Evolutionary conservation across 495 filamentous ascomycete genomes (phyloP).

Genomic region (Mycothermus thermophilus): DNA sequence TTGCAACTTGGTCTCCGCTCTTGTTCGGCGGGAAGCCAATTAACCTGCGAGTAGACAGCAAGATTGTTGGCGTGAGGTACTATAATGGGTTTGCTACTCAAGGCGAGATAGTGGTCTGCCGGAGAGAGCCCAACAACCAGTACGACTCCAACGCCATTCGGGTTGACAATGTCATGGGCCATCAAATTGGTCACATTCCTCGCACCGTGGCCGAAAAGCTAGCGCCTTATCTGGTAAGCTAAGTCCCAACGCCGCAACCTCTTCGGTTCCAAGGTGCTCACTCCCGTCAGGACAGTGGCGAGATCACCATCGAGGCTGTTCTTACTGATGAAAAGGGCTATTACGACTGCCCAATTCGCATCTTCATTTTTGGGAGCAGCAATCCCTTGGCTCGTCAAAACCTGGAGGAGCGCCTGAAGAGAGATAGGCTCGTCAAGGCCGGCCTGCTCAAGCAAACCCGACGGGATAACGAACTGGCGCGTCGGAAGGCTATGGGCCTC

Average conservation of each 20-base stretch:
- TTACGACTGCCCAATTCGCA: slow-evolving; percentile 57
- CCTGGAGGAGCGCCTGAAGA: slow-evolving; percentile 47
- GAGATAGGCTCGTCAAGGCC: slow-evolving; percentile 40
- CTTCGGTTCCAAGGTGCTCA: not conserved
- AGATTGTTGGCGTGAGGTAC: slow-evolving; percentile 71
- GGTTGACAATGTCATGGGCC: slow-evolving; percentile 62
- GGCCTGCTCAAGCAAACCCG: slow-evolving; percentile 34
- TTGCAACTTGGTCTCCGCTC: not conserved
- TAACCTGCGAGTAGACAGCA: slow-evolving; percentile 35
- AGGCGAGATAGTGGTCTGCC: slow-evolving; percentile 57
- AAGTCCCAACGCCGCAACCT: not conserved
- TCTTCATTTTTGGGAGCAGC: slow-evolving; percentile 54
- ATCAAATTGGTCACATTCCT: slow-evolving; percentile 73
- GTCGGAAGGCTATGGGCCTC: slow-evolving; percentile 22
- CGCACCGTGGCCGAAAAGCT: slow-evolving; percentile 50
- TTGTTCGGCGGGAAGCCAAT: too few relatives aligned
- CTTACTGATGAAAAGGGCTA: slow-evolving; percentile 40
- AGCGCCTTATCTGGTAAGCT: slow-evolving; percentile 48
- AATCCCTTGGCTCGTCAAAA: slow-evolving; percentile 34
- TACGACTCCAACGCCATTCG: slow-evolving; percentile 72
- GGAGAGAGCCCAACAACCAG: slow-evolving; percentile 55
- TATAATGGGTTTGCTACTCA: slow-evolving; percentile 57
- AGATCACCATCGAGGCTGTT: slow-evolving; percentile 50
- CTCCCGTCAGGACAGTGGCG: slow-evolving; percentile 15
- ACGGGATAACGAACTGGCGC: slow-evolving; percentile 38